Evolutionary conservation across 805 yeast genomes (phyloP).

Genomic region (Teunomyces lycoperdinae): DNA sequence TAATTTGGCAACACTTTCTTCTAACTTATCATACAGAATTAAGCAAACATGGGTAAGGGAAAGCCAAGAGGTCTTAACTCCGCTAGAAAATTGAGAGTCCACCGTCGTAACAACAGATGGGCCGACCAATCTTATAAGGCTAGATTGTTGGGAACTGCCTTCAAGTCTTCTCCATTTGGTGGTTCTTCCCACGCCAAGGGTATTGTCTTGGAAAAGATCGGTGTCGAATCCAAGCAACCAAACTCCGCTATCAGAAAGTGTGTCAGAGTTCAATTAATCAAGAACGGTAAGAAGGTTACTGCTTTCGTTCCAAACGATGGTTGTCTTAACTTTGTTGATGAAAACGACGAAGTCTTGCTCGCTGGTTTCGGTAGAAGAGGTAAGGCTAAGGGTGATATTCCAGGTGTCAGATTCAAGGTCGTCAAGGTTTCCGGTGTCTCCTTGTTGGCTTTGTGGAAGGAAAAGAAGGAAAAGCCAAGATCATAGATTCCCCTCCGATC

Average conservation of each 20-base stretch:
- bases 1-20: conserved; percentile 6
- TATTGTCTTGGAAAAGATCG: conserved; percentile 98
- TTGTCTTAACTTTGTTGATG: conserved; percentile 99
- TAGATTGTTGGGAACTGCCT: conserved; percentile 99
- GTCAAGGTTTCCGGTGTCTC: conserved; percentile 99
- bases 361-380: conserved; percentile 99
- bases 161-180: conserved; percentile 99
- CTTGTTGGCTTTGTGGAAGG: conserved; percentile 99
- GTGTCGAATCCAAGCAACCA: conserved; percentile 99
- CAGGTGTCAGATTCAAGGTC: conserved; percentile 99
- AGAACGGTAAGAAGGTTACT: conserved; percentile 99
- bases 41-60: conserved; percentile 91
- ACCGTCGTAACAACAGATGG: conserved; percentile 99
- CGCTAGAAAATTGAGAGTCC: conserved; percentile 99
- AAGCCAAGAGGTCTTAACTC: conserved; percentile 99
- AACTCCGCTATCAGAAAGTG: conserved; percentile 99
- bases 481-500: conserved; percentile 53
- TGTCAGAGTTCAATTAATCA: conserved; percentile 99
- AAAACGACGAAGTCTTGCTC: conserved; percentile 98
- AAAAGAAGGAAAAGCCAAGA: conserved; percentile 99
- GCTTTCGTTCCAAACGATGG: conserved; percentile 99
- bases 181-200: conserved; percentile 99
- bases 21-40: conserved; percentile 10
- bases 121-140: conserved; percentile 98
- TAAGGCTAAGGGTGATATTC: conserved; percentile 99